These are phyloP conservation scores for Polyporus tsugae DNA, from an alignment of 1,284 basidiomycete species.

Conservation along the genomic window DNA sequence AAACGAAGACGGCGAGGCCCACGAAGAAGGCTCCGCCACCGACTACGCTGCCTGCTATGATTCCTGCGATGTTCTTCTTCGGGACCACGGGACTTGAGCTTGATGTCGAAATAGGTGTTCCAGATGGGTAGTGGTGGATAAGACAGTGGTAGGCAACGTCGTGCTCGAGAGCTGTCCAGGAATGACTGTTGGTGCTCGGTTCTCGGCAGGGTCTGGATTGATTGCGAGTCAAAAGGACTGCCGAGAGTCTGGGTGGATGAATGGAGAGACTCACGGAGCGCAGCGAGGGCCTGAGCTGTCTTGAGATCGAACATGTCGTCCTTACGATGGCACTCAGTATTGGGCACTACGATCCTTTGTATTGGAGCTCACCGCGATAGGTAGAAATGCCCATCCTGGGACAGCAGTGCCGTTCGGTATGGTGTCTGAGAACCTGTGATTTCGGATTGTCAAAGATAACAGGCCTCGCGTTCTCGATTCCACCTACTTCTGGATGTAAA, in stretches of 20 bases:
- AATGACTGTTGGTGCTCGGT: neutral
- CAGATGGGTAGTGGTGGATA: neutral
- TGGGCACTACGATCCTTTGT: too few species aligned
- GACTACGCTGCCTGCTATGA: constrained; percentile 3
- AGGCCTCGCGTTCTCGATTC: neutral
- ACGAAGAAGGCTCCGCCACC: neutral
- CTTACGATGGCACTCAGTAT: neutral
- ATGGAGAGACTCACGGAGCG: neutral
- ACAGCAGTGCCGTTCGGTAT: constrained; percentile 1
- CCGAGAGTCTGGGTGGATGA: too few species aligned
- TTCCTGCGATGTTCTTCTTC: neutral
- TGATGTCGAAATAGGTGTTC: neutral
- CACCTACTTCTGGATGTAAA: neutral
- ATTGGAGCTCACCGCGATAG: neutral
- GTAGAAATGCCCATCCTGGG: constrained; percentile 1
- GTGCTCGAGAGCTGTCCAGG: constrained; percentile 1
- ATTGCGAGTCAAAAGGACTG: neutral
- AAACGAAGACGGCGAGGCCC: neutral
- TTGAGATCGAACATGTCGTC: neutral
- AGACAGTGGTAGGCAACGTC: neutral
- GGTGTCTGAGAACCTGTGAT: neutral
- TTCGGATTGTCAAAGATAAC: neutral
- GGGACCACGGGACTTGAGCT: neutral
- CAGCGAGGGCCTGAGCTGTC: neutral
- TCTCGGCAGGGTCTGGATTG: neutral